Conservation (phyloP, 2,329 filamentous ascomycete species). For the Colletotrichum lini region DNA sequence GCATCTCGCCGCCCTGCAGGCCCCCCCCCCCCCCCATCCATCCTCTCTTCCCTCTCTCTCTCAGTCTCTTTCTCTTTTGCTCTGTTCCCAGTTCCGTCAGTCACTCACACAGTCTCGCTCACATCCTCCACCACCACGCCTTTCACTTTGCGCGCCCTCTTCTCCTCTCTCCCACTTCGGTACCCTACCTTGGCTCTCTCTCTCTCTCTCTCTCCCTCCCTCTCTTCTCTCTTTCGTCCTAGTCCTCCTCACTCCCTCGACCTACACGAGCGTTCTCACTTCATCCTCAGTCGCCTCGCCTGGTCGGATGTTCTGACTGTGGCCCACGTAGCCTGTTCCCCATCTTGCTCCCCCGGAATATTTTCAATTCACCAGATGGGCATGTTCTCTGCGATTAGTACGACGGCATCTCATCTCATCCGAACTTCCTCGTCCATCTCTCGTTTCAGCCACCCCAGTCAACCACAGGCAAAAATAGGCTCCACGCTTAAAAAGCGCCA, state of each 20-base stretch:
- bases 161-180: conserved; percentile 15
- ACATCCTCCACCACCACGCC: conserved; percentile 22
- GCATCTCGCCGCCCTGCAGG: conserved; percentile 41
- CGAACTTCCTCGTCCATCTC: conserved; percentile 15
- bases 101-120: conserved; percentile 25
- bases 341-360: no score
- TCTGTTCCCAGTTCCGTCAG: conserved; percentile 25
- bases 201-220: conserved; percentile 11
- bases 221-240: conserved; percentile 11
- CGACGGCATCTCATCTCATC: conserved; percentile 2
- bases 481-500: conserved; percentile 43
- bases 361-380: no score
- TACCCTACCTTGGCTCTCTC: not conserved
- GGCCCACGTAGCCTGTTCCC: no score
- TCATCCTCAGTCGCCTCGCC: no score
- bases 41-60: conserved; percentile 41
- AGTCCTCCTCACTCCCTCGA: not conserved
- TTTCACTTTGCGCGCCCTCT: conserved; percentile 13
- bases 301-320: no score
- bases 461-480: conserved; percentile 42
- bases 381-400: not conserved
- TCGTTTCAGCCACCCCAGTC: conserved; percentile 43
- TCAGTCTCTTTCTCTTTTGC: conserved; percentile 16
- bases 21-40: conserved; percentile 34
- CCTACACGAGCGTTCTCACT: no score